phyloP scores from a whole-genome alignment of 2,329 filamentous ascomycete species.

The Fusarium haematococcum region DNA sequence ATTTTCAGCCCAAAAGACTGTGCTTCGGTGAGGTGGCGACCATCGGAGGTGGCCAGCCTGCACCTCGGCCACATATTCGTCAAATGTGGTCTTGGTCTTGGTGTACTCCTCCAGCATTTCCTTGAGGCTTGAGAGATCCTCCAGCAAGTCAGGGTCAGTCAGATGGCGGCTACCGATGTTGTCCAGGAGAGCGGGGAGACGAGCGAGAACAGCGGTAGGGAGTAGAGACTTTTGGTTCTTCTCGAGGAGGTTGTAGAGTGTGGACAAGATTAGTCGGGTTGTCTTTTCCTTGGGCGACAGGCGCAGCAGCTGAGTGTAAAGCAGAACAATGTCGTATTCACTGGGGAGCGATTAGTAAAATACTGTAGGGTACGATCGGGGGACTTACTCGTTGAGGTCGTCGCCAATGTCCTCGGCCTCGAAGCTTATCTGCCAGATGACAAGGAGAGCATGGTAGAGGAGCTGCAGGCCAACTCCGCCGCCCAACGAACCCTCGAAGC shows the following conservation, averaged over 20 bases:
- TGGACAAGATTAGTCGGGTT: conserved; percentile 89
- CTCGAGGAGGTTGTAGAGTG: conserved; percentile 85
- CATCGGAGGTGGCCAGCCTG: conserved; percentile 89
- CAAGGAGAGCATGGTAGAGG: conserved; percentile 92
- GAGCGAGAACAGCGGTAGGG: conserved; percentile 86
- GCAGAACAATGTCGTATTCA: conserved; percentile 90
- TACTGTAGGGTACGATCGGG: not conserved
- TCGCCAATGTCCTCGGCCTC: conserved; percentile 80
- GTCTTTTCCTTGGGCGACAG: conserved; percentile 98
- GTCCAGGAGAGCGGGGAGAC: conserved; percentile 76
- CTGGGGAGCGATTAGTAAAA: conserved; percentile 50
- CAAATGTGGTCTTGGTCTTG: conserved; percentile 81
- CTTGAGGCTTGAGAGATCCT: conserved; percentile 71
- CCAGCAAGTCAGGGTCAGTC: conserved; percentile 72
- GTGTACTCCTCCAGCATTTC: conserved; percentile 75
- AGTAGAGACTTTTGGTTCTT: conserved; percentile 79
- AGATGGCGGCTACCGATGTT: conserved; percentile 73
- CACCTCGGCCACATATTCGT: conserved; percentile 90
- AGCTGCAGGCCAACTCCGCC: conserved; percentile 92
- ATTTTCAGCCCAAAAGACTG: conserved; percentile 92
- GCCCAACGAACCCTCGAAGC: conserved; percentile 72
- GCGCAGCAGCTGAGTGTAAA: conserved; percentile 92
- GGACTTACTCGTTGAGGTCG: conserved; percentile 85
- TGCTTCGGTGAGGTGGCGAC: conserved; percentile 90
- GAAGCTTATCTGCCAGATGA: conserved; percentile 97